Evolutionary conservation across 345 rosid genomes (phyloP).

Genomic region (Eucalyptus pauciflora): DNA sequence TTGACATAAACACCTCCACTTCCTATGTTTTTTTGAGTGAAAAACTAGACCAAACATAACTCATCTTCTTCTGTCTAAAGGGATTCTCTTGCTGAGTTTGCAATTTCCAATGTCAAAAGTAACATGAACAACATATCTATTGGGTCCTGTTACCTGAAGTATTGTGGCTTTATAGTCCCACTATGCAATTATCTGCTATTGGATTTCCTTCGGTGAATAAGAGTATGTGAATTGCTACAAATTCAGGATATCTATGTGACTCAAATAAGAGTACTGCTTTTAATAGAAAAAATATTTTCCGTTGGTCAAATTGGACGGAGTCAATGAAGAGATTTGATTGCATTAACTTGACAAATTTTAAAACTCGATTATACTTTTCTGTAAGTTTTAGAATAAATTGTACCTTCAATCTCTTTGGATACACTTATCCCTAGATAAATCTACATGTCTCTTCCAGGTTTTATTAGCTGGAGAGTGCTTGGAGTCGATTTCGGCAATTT

Average conservation of each 20-base stretch:
- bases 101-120: background rate
- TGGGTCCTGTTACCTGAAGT: background rate
- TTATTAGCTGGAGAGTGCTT: background rate
- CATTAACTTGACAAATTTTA: background rate
- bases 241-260: background rate
- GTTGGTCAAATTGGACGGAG: fast-evolving
- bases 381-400: background rate
- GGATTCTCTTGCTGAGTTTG: background rate
- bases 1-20: background rate
- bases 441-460: background rate
- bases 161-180: background rate
- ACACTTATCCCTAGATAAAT: background rate
- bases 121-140: background rate
- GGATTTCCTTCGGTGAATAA: background rate
- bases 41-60: background rate
- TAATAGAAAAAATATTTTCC: fast-evolving
- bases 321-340: background rate
- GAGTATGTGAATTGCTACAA: background rate
- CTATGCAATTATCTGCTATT: background rate
- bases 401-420: background rate
- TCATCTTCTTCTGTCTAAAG: background rate
- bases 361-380: fast-evolving
- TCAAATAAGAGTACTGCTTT: background rate
- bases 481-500: background rate
- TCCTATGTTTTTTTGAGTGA: background rate